These are phyloP conservation scores for Chytriomyces sp. DNA, from an alignment of 192 early-diverging fungal species.

Conservation along the genomic window DNA sequence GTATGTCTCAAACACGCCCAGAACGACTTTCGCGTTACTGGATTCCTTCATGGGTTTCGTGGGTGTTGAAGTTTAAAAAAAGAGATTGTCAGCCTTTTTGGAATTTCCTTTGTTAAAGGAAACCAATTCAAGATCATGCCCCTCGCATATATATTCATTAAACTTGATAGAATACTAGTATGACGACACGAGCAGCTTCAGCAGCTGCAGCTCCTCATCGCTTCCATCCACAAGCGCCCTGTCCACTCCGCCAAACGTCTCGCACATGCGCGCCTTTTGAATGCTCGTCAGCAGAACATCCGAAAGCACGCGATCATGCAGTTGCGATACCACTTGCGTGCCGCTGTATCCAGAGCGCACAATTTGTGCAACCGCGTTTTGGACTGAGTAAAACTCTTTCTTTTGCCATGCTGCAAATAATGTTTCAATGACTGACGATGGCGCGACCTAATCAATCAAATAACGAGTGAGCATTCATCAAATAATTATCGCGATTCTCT, in stretches of 20 bases:
- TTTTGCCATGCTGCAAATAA: constrained; percentile 65
- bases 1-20: constrained; percentile 63
- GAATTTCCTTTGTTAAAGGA: too few species aligned
- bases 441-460: constrained; percentile 59
- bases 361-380: constrained; percentile 61
- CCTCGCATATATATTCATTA: too few species aligned
- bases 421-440: constrained; percentile 62
- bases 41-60: background rate
- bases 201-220: constrained; percentile 87
- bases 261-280: constrained; percentile 76
- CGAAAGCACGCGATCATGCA: constrained; percentile 68
- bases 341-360: constrained; percentile 78
- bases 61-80: background rate
- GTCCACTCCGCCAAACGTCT: constrained; percentile 73
- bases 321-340: constrained; percentile 73
- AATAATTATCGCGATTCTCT: too few species aligned
- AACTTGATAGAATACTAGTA: background rate
- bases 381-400: constrained; percentile 53
- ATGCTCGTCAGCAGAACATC: constrained; percentile 65
- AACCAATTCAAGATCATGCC: too few species aligned
- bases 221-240: constrained; percentile 81
- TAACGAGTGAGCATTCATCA: constrained; percentile 17
- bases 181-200: constrained; percentile 46
- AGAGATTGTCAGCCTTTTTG: too few species aligned
- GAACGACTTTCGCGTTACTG: constrained; percentile 48